phyloP scores from a whole-genome alignment of 208 protist species.

The Leishmania braziliensis region DNA sequence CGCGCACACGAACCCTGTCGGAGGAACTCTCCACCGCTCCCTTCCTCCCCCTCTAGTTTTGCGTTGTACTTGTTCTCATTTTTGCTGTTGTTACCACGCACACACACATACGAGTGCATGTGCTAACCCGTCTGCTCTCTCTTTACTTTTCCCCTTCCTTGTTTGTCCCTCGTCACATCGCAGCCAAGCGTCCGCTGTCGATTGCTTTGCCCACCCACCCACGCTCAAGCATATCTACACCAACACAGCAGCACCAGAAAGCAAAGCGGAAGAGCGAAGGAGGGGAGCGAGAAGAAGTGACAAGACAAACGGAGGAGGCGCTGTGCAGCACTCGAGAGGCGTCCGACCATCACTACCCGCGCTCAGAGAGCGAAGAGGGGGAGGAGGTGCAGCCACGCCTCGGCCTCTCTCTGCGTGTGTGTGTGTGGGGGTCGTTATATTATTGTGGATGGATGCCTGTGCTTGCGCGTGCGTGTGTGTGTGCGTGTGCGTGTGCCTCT shows the following conservation, averaged over 20 bases:
- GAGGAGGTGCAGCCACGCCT: no score
- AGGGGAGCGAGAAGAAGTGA: background rate
- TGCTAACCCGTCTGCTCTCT: background rate
- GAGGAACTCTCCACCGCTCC: background rate
- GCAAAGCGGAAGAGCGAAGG: background rate
- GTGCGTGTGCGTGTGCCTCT: background rate
- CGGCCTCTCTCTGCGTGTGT: background rate
- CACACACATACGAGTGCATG: background rate
- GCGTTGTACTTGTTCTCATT: constrained; percentile 2
- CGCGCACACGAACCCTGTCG: background rate
- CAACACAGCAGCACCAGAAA: background rate
- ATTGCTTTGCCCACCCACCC: background rate
- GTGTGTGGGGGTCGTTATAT: background rate
- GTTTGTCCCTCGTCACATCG: background rate
- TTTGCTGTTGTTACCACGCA: constrained; percentile 1
- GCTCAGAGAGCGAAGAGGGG: background rate
- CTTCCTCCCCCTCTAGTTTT: background rate
- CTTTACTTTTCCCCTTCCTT: background rate
- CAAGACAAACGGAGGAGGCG: background rate
- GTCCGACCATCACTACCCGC: background rate
- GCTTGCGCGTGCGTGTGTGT: background rate
- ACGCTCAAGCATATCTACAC: background rate
- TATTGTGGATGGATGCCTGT: background rate
- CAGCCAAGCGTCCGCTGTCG: background rate
- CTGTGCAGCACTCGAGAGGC: background rate